Percentiles rank a stretch among this genome's conserved stretches.
phyloP scores from a whole-genome alignment of 202 grass and related monocot genomes.

The Saccharum hybrid region DNA sequence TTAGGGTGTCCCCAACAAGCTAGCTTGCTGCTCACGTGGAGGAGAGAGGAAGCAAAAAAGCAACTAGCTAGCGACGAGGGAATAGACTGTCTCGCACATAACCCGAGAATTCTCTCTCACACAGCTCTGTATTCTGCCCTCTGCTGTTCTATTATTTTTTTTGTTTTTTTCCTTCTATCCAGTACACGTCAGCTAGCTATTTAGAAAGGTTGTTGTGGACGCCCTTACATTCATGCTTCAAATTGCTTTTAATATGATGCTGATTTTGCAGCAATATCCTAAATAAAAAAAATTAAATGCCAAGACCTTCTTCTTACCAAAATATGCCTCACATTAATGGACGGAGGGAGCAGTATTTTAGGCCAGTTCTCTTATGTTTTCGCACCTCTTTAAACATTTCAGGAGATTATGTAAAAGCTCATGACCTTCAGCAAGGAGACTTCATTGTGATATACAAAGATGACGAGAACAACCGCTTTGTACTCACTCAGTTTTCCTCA shows the following conservation, averaged over 20 bases:
- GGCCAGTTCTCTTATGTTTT: conserved; percentile 25
- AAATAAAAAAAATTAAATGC: background rate
- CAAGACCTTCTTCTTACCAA: background rate
- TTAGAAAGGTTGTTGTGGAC: too few relatives aligned
- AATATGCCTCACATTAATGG: background rate
- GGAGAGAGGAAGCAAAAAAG: too few relatives aligned
- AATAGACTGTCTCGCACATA: too few relatives aligned
- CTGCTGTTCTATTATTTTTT: too few relatives aligned
- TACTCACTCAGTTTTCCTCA: conserved; percentile 43
- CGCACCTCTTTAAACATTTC: conserved; percentile 19
- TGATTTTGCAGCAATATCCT: background rate
- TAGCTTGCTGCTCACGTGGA: too few relatives aligned
- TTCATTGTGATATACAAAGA: conserved; percentile 96
- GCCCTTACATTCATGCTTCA: background rate
- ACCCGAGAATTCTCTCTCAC: too few relatives aligned
- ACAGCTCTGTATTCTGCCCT: too few relatives aligned
- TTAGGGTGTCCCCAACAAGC: too few relatives aligned
- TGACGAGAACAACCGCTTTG: conserved; percentile 70
- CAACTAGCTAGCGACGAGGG: too few relatives aligned
- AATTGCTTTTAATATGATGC: background rate
- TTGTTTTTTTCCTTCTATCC: too few relatives aligned
- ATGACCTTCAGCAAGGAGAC: conserved; percentile 79
- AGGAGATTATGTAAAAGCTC: conserved; percentile 83
- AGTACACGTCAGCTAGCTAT: too few relatives aligned
- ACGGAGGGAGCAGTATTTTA: background rate